phyloP scores from a whole-genome alignment of 1,139 yeast species.

The Yamadazyma epiphylla region DNA sequence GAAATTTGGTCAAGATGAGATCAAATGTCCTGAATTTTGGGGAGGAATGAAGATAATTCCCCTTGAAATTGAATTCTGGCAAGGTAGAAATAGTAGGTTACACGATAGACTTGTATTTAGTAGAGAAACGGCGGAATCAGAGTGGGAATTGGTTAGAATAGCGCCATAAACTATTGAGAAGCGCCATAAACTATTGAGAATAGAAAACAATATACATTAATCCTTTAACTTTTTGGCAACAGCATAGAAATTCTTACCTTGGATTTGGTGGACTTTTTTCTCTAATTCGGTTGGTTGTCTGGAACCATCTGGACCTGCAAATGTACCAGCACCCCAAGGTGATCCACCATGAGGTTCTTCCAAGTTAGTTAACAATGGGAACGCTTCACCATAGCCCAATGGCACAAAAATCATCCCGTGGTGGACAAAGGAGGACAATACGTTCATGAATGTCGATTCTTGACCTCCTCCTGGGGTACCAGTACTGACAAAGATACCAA shows the following conservation, averaged over 20 bases:
- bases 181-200: no score
- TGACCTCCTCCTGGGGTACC: slow-evolving; percentile 87
- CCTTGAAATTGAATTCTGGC: slow-evolving; percentile 93
- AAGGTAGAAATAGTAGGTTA: slow-evolving; percentile 84
- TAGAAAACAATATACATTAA: no score
- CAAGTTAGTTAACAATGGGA: slow-evolving; percentile 55
- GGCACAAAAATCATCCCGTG: slow-evolving; percentile 82
- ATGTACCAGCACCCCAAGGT: slow-evolving; percentile 87
- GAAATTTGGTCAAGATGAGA: slow-evolving; percentile 58
- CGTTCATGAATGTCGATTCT: slow-evolving; percentile 64
- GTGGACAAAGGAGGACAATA: slow-evolving; percentile 66
- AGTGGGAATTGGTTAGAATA: slow-evolving; percentile 66
- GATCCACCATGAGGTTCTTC: slow-evolving; percentile 79
- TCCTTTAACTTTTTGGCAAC: slow-evolving; percentile 18
- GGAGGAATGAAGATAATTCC: slow-evolving; percentile 92
- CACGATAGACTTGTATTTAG: slow-evolving; percentile 86
- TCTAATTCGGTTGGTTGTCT: slow-evolving; percentile 69
- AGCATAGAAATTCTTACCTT: slow-evolving; percentile 63
- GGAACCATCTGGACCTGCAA: slow-evolving; percentile 77
- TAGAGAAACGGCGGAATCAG: slow-evolving; percentile 43
- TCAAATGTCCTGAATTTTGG: slow-evolving; percentile 94
- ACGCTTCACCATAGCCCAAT: slow-evolving; percentile 67
- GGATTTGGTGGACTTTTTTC: slow-evolving; percentile 55
- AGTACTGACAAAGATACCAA: slow-evolving; percentile 73
- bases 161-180: no score